Evolutionary conservation across 2,329 filamentous ascomycete species (phyloP).

Genomic region (Exophiala viscosa): DNA sequence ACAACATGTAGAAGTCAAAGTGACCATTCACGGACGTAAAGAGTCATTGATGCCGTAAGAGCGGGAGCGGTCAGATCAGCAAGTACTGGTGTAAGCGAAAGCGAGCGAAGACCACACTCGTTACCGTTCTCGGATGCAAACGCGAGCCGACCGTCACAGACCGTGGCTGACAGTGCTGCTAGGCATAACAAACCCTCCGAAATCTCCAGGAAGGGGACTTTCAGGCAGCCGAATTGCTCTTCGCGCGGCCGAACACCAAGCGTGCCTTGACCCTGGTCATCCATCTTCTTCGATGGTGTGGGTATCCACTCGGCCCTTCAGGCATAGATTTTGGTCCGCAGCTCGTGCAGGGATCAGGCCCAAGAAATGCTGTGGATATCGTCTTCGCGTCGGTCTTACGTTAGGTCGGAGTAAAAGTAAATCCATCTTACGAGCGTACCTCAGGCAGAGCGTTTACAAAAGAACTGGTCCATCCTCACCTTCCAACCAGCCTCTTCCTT

Average conservation of each 20-base stretch:
- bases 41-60: constrained; percentile 12
- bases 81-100: neutral
- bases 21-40: neutral
- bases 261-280: too few species aligned
- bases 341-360: too few species aligned
- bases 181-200: constrained; percentile 3
- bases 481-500: constrained; percentile 7
- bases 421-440: constrained; percentile 9
- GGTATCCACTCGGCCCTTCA: too few species aligned
- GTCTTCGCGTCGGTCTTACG: constrained; percentile 12
- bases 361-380: neutral
- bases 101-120: neutral
- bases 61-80: neutral
- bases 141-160: constrained; percentile 1
- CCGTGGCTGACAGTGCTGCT: neutral
- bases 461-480: constrained; percentile 19
- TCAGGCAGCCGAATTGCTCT: too few species aligned
- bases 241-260: too few species aligned
- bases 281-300: too few species aligned
- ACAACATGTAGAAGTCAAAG: neutral
- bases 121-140: constrained; percentile 1
- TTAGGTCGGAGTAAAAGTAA: neutral
- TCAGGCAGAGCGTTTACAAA: constrained; percentile 22
- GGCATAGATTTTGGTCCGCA: too few species aligned
- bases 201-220: neutral